Conservation (phyloP, 352 stramenopile species). For the Phytopythium boreale region DNA sequence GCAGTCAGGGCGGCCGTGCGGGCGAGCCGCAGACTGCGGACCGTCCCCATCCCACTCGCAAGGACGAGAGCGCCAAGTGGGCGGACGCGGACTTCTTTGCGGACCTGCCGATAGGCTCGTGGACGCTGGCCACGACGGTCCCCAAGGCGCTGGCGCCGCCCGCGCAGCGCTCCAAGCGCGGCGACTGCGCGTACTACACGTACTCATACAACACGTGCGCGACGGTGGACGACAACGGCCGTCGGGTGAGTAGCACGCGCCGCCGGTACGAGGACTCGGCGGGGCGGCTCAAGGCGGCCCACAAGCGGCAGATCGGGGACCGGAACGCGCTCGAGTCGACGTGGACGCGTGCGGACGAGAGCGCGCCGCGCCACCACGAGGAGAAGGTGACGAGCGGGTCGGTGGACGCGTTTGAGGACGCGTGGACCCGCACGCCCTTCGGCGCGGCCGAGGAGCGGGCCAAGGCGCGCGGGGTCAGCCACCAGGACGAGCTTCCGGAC, state of each 20-base stretch:
- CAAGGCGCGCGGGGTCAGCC: slow-evolving; percentile 29
- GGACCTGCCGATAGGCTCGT: slow-evolving; percentile 40
- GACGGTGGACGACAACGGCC: slow-evolving; percentile 43
- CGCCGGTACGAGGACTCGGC: slow-evolving; percentile 65
- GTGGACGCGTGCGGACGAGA: slow-evolving; percentile 40
- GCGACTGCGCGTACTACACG: slow-evolving; percentile 39
- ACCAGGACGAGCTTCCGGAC: slow-evolving; percentile 45
- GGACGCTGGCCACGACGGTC: slow-evolving; percentile 44
- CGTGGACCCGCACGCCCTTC: slow-evolving; percentile 58
- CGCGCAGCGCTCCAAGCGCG: slow-evolving; percentile 35
- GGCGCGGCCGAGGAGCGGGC: slow-evolving; percentile 44
- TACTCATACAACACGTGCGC: slow-evolving; percentile 69
- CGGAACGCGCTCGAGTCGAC: slow-evolving; percentile 37
- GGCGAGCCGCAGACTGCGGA: neutral
- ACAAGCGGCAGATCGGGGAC: slow-evolving; percentile 45
- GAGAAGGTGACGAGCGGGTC: slow-evolving; percentile 34
- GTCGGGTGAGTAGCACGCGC: slow-evolving; percentile 49
- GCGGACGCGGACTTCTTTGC: slow-evolving; percentile 41
- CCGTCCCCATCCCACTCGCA: neutral
- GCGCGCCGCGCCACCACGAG: slow-evolving; percentile 39
- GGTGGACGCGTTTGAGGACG: slow-evolving; percentile 41
- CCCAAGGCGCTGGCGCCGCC: slow-evolving; percentile 28
- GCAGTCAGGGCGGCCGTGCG: neutral
- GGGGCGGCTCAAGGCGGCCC: slow-evolving; percentile 58
- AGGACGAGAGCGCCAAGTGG: slow-evolving; percentile 20